Evolutionary conservation across 1,139 yeast species (phyloP).

Genomic region (Debaryomycetaceae sp.): DNA sequence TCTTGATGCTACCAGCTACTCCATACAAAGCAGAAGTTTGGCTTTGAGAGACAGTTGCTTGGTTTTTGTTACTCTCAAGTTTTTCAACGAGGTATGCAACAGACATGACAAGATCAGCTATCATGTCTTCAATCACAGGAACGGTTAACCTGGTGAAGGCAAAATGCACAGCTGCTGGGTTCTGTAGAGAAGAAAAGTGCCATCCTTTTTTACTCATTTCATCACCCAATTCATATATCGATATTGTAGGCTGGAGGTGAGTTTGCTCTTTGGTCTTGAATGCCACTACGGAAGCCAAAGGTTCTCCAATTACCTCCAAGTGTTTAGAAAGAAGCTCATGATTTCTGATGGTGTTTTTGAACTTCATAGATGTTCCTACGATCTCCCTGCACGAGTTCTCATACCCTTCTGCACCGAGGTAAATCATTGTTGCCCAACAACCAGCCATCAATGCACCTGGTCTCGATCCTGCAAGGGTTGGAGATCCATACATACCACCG

Average conservation of each 20-base stretch:
- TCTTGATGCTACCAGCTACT: constrained; percentile 85
- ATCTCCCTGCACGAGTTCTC: constrained; percentile 62
- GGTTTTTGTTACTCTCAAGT: constrained; percentile 17
- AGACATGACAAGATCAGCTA: constrained; percentile 49
- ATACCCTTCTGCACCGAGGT: constrained; percentile 81
- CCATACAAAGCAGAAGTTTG: constrained; percentile 91
- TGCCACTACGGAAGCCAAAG: constrained; percentile 75
- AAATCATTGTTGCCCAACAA: constrained; percentile 91
- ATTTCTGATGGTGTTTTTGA: constrained; percentile 46
- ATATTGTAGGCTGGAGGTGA: constrained; percentile 27
- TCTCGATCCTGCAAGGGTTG: constrained; percentile 93
- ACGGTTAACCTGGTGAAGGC: constrained; percentile 78
- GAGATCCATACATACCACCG: constrained; percentile 95
- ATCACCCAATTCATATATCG: constrained; percentile 78
- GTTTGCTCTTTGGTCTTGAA: constrained; percentile 49
- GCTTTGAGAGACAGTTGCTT: constrained; percentile 22
- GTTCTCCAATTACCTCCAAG: constrained; percentile 73
- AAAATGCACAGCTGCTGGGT: constrained; percentile 87
- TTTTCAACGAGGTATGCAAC: constrained; percentile 42
- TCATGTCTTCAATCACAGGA: constrained; percentile 58
- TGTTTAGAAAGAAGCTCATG: constrained; percentile 41
- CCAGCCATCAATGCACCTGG: constrained; percentile 98
- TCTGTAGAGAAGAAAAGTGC: constrained; percentile 85
- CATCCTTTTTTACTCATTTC: constrained; percentile 67
- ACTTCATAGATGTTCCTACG: constrained; percentile 57